Percentiles rank a stretch among this genome's conserved stretches.
Conservation (phyloP, 2,329 filamentous ascomycete genomes). For the Xylaria sp. region DNA sequence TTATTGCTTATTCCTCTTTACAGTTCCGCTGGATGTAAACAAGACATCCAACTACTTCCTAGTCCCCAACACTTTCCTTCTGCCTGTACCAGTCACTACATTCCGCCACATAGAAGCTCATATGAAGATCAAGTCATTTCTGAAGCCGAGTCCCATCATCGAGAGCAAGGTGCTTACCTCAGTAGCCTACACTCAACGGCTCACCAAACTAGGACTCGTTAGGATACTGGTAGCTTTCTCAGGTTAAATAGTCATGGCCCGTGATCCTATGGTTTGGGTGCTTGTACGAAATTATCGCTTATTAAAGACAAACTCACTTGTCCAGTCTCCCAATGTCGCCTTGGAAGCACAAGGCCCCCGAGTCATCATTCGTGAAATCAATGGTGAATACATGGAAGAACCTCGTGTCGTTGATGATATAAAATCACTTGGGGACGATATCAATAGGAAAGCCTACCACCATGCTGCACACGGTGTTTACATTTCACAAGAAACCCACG, state of each 20-base stretch:
- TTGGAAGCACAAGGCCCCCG: conserved; percentile 21
- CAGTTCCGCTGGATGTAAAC: neutral
- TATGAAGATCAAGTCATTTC: neutral
- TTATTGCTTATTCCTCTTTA: neutral
- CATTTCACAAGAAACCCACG: conserved; percentile 24
- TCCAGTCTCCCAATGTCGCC: conserved; percentile 42
- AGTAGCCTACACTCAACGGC: neutral
- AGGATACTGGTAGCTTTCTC: neutral
- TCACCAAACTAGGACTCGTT: neutral
- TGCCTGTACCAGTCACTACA: neutral
- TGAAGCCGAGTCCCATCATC: neutral
- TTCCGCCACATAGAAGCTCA: neutral
- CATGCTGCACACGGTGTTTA: conserved; percentile 44
- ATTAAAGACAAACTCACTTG: conserved; percentile 36
- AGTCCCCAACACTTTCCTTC: neutral
- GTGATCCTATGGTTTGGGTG: conserved; percentile 27
- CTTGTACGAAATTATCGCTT: conserved; percentile 43
- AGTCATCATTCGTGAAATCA: conserved; percentile 40
- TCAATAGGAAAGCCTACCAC: conserved; percentile 24
- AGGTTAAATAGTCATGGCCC: conserved; percentile 14
- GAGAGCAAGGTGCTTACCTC: neutral
- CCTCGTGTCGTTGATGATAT: conserved; percentile 34
- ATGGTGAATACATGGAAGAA: conserved; percentile 38
- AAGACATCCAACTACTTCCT: neutral
- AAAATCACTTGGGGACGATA: conserved; percentile 35